Percentiles rank a stretch among this genome's conserved stretches.
phyloP scores from a whole-genome alignment of 176 grass and related monocot species.

The Luzula sylvatica region DNA sequence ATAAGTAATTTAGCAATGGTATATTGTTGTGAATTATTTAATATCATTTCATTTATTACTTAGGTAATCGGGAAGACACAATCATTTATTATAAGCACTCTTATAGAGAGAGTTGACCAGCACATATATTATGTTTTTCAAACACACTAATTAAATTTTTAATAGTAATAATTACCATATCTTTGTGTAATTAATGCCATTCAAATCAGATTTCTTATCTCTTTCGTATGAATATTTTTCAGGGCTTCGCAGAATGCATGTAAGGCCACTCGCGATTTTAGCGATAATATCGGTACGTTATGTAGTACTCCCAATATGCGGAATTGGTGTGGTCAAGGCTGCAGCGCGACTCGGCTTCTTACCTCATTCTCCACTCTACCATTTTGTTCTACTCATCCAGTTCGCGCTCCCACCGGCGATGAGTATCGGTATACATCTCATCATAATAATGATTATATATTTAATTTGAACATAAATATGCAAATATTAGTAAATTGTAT shows the following conservation, averaged over 20 bases:
- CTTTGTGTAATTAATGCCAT: too few relatives aligned
- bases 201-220: too few relatives aligned
- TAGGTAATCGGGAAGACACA: too few relatives aligned
- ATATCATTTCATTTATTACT: too few relatives aligned
- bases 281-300: slow-evolving; percentile 32
- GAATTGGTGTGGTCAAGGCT: slow-evolving; percentile 33
- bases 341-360: slow-evolving; percentile 45
- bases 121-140: neutral
- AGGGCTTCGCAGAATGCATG: slow-evolving; percentile 18
- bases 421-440: slow-evolving; percentile 25
- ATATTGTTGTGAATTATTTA: too few relatives aligned
- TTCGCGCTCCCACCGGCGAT: slow-evolving; percentile 51
- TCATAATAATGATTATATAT: neutral
- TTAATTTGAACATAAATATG: neutral
- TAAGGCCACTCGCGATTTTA: slow-evolving; percentile 14
- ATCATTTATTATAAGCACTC: neutral
- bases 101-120: neutral
- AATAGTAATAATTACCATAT: too few relatives aligned
- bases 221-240: neutral
- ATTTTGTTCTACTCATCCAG: slow-evolving; percentile 46
- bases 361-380: slow-evolving; percentile 46
- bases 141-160: too few relatives aligned
- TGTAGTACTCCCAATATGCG: slow-evolving; percentile 27
- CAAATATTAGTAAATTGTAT: neutral
- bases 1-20: too few relatives aligned